These are phyloP conservation scores for Brassica incana DNA, from an alignment of 345 rosid genomes.

Conservation along the genomic window DNA sequence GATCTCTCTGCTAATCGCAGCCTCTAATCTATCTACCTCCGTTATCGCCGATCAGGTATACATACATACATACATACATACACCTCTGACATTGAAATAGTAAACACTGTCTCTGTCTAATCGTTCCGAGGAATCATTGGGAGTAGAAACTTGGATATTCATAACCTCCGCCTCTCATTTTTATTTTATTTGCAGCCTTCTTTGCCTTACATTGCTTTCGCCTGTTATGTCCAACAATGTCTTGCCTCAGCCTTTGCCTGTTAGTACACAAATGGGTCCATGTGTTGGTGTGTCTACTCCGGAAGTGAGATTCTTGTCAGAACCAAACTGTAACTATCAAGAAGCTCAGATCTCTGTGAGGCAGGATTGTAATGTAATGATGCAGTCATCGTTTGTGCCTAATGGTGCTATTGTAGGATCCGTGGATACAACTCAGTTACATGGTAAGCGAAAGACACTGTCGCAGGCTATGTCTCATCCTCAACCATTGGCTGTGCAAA, in stretches of 20 bases:
- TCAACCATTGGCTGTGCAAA: slow-evolving; percentile 31
- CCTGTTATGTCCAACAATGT: slow-evolving; percentile 56
- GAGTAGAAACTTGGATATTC: neutral
- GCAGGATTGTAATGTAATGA: slow-evolving; percentile 27
- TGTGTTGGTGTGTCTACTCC: slow-evolving; percentile 29
- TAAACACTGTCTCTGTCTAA: neutral
- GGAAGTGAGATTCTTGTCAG: slow-evolving; percentile 27
- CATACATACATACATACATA: neutral
- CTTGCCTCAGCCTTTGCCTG: slow-evolving; percentile 44
- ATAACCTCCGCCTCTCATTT: neutral
- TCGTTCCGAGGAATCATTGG: neutral
- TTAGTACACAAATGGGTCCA: slow-evolving; percentile 34
- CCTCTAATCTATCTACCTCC: neutral
- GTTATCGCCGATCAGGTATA: neutral
- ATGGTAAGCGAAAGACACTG: slow-evolving; percentile 57
- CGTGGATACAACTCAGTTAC: neutral
- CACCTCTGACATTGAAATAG: neutral
- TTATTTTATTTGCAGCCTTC: neutral
- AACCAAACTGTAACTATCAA: slow-evolving; percentile 10
- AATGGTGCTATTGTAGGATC: slow-evolving; percentile 37
- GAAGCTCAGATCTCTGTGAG: slow-evolving; percentile 29
- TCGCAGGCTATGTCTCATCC: slow-evolving; percentile 25
- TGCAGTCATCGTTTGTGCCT: slow-evolving; percentile 24
- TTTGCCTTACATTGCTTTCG: slow-evolving; percentile 22
- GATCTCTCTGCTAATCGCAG: neutral